Evolutionary conservation across 2,329 filamentous ascomycete species (phyloP), one percentile per base, ranked within the genome.

Genomic region (Pyrenophora teres): DNA sequence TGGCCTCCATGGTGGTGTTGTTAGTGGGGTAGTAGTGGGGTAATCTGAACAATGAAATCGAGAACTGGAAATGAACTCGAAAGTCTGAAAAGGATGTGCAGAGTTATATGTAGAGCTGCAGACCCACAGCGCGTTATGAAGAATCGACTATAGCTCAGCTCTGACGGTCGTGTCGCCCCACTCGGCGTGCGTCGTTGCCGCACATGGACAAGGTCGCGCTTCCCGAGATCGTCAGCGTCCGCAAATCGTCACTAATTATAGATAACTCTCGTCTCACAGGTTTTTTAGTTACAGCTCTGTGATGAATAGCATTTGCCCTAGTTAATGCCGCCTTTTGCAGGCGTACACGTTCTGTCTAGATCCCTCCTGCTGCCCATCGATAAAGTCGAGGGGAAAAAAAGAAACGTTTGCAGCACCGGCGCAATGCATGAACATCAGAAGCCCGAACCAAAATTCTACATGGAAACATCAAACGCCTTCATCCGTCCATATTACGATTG

Each of bases 1-100:
- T 71, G 45, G 75, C 69, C 37, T 74, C 71, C 64, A 77, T 76
- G 70, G 60, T 62, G 68, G 76, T 76, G 19, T 21, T 21, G 5
- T 21, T 3, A 21, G 19, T 21, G 19, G 19, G 19, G 40, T 50
- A 55, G 16, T 57, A 32, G 47, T 27, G 39, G 42, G 40, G 46
- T 44, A 58, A 46, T 40, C 43, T 45, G 43, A 19, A 40, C 12
- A 40, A 41, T 31, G 45, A 44, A 53, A 38, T 36, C 18, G 35
- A 16, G 10, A 15, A 38, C 27, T 47, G 51, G 40, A 58, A 52
- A 32, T 36, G 31, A 18, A 19, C 15, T 19, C 36, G 15, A 33
- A 38, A 15, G 15, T 46, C 23, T 35, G 33, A 9, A 49, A 44
- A 36, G 31, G 25, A 45, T 25, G 32, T 40, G 37, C 19, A 38